Evolutionary conservation across 208 protist genomes (phyloP).

Genomic region (Phytomonas francai): DNA sequence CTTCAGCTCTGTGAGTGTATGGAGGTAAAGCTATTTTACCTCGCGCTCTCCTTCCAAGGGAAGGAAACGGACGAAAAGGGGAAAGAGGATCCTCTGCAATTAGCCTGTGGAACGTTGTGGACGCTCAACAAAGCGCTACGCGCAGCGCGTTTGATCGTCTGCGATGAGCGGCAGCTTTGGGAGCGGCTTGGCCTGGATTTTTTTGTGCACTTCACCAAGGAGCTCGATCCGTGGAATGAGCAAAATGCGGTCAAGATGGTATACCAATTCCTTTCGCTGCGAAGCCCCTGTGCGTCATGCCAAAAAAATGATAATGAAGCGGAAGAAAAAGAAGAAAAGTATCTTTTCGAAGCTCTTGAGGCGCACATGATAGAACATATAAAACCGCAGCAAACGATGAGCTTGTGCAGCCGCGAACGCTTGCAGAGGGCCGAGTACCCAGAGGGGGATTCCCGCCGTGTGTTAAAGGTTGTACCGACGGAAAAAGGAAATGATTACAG

Average conservation of each 20-base stretch:
- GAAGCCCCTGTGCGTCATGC: not conserved
- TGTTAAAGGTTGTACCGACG: constrained; percentile 24
- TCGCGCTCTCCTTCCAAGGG: constrained; percentile 3
- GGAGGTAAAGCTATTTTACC: constrained; percentile 45
- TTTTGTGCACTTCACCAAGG: constrained; percentile 16
- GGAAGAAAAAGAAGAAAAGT: not conserved
- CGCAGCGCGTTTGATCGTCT: constrained; percentile 45
- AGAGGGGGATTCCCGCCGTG: not conserved
- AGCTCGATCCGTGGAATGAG: constrained; percentile 71
- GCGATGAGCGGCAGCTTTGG: constrained; percentile 71
- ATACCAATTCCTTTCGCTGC: constrained; percentile 24
- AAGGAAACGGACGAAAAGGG: not conserved
- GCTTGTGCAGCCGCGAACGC: not conserved
- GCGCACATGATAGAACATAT: constrained; percentile 25
- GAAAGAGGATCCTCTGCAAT: not conserved
- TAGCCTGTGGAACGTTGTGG: constrained; percentile 1
- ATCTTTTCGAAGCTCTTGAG: constrained; percentile 22
- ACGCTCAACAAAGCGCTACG: constrained; percentile 20
- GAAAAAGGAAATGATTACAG: constrained; percentile 22
- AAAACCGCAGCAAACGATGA: constrained; percentile 19
- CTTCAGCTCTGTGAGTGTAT: not conserved
- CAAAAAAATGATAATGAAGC: not conserved
- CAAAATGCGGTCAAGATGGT: constrained; percentile 75
- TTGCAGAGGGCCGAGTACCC: not conserved
- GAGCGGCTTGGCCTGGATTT: constrained; percentile 43